phyloP scores from a whole-genome alignment of 2,329 filamentous ascomycete species.

The Cladosporium oxysporum region DNA sequence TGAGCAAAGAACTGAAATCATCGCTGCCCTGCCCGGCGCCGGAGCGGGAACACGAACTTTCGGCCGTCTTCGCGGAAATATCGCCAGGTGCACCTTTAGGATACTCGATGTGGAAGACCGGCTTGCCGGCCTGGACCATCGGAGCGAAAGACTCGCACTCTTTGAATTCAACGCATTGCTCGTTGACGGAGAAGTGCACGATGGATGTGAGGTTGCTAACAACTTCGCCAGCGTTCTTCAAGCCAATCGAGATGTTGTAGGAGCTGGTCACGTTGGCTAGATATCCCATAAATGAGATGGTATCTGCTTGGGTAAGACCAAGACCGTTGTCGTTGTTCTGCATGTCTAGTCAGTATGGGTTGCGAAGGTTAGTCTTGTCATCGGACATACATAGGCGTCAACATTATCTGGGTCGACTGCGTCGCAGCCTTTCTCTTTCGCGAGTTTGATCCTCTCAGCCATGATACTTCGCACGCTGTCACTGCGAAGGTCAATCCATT shows the following conservation, averaged over 20 bases:
- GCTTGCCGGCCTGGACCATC: conserved; percentile 63
- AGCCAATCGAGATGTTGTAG: conserved; percentile 61
- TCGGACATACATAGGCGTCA: conserved; percentile 24
- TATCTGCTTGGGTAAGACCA: conserved; percentile 56
- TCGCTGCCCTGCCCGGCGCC: conserved; percentile 43
- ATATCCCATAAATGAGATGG: conserved; percentile 62
- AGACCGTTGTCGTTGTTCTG: conserved; percentile 47
- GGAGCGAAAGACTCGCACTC: conserved; percentile 62
- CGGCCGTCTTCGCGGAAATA: conserved; percentile 33
- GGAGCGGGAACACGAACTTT: conserved; percentile 46
- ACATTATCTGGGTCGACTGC: conserved; percentile 41
- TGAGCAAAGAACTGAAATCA: conserved; percentile 65
- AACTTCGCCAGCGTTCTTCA: conserved; percentile 69
- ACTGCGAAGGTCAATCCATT: conserved; percentile 64
- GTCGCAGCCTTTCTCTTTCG: conserved; percentile 46
- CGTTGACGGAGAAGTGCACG: conserved; percentile 68
- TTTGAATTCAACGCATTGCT: conserved; percentile 63
- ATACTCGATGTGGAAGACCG: conserved; percentile 75
- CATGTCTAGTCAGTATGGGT: not conserved
- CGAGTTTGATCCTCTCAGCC: conserved; percentile 59
- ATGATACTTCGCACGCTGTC: conserved; percentile 65
- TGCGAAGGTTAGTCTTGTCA: not conserved
- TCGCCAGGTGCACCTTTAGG: conserved; percentile 47
- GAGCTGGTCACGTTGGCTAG: conserved; percentile 58
- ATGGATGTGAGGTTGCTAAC: conserved; percentile 53